Base-by-base conservation (phyloP, 805 yeast genomes). In the Candida anglica region DNA sequence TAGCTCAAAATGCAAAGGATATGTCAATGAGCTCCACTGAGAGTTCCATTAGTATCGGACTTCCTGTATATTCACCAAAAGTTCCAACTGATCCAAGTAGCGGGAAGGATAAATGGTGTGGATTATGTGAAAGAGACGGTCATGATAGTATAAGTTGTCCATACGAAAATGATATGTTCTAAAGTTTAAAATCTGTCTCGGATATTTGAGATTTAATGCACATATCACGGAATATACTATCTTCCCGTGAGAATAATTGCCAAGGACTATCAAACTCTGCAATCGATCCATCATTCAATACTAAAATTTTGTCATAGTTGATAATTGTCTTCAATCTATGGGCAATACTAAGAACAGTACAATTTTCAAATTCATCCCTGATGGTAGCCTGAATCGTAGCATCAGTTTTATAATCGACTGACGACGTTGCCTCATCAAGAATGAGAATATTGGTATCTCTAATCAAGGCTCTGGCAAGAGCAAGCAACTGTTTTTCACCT, bases 121-220 rank as follows among this genome's bases (percentile, higher is more conserved):
- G 95, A 0, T 66, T 87, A 34, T 91, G 98, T 61, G 98, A 91
- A 55, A 66, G 86, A 35, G 79, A 77, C 28, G 98, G 98, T 0
- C 98, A 91, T 52, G 81, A 79, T 30, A 83, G 93, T 43, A 67
- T 80, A 19, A 87, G 87, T 36, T 91, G 98, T 58, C 96, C 96
- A 0, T 87, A 76, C 52, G 94, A 81, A 44, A 74, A 75, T 44
- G 81, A 76, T 42, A 60, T 72, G 38, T 75, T 71, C 42, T 72
- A 53, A 44, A 14, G 9, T 6, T 18, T 13, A 21, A 33, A 53
- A 52, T 30, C 56, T 58, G 10, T 41, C 47, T 4, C 38, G 44
- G 28, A 56, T 53, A 34, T 48, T 46, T 6, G 59, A n/a, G n/a
- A 50, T 28, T 47, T 48, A 7, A 48, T 42, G 35, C 60, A 55